Evolutionary conservation across 1,284 basidiomycete species (phyloP).

Genomic region (Rhodotorula sp.): DNA sequence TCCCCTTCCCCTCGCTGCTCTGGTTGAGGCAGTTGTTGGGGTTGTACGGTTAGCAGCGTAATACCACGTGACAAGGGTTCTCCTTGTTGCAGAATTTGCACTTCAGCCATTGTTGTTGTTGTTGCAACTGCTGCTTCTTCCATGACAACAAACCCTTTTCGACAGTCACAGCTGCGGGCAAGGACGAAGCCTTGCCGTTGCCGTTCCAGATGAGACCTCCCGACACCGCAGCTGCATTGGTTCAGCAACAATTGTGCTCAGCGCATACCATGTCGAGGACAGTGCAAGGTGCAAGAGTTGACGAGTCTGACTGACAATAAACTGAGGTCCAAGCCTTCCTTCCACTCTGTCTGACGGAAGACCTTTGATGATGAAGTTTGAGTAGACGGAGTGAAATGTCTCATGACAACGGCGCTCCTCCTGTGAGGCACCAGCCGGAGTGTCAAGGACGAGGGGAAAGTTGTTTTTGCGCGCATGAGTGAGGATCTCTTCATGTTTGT

Average conservation of each 20-base stretch:
- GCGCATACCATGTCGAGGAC: neutral
- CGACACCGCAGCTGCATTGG: neutral
- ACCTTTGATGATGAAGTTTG: neutral
- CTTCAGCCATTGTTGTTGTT: neutral
- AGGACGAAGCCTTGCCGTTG: neutral
- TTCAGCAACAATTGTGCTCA: neutral
- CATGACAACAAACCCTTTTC: no score
- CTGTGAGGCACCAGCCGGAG: neutral
- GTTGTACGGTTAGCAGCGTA: slow-evolving; percentile 1
- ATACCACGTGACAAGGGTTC: neutral
- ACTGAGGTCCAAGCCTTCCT: neutral
- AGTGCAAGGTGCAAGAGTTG: neutral
- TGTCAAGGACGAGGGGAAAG: neutral
- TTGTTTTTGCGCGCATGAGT: neutral
- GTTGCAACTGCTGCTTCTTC: neutral
- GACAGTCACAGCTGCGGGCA: neutral
- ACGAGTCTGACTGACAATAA: neutral
- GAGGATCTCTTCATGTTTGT: neutral
- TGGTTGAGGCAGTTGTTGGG: neutral
- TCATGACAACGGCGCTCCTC: neutral
- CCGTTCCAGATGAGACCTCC: neutral
- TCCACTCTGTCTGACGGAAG: neutral
- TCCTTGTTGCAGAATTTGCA: neutral
- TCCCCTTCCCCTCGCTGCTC: neutral
- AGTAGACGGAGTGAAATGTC: neutral